Evolutionary conservation across 139 green algal genomes (phyloP).

Genomic region (Raphidocelis subcapitata): DNA sequence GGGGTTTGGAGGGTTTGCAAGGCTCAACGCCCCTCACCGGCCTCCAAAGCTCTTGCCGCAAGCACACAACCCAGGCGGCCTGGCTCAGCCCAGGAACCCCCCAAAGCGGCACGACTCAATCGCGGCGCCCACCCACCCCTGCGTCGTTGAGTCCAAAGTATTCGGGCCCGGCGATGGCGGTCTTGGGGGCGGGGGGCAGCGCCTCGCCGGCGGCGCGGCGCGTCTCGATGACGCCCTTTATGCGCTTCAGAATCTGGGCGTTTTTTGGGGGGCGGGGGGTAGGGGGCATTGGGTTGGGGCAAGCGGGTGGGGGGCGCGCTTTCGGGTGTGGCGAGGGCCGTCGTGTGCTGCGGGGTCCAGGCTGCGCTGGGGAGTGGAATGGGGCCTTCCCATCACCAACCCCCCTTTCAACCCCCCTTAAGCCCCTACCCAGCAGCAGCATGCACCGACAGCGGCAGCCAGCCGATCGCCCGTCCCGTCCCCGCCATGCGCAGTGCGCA

Average conservation of each 20-base stretch:
- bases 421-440: background rate
- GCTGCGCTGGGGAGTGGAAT: background rate
- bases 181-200: constrained; percentile 86
- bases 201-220: constrained; percentile 72
- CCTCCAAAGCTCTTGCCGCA: too few relatives aligned
- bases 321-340: too few relatives aligned
- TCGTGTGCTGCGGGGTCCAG: background rate
- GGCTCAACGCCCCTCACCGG: too few relatives aligned
- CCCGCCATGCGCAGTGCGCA: constrained; percentile 24
- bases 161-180: constrained; percentile 91
- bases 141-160: constrained; percentile 96
- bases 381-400: background rate
- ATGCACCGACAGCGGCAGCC: too few relatives aligned
- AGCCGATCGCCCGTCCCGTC: too few relatives aligned
- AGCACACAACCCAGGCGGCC: too few relatives aligned
- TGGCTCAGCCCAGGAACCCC: too few relatives aligned
- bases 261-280: background rate
- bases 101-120: too few relatives aligned
- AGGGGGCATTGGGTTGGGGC: too few relatives aligned
- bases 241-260: constrained; percentile 78
- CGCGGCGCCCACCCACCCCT: too few relatives aligned
- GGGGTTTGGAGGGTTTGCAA: too few relatives aligned
- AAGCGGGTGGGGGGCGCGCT: too few relatives aligned
- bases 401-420: background rate
- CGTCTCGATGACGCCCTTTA: constrained; percentile 82